Evolutionary conservation across 2,329 filamentous ascomycete species (phyloP).

Genomic region (Diaporthe sp.): DNA sequence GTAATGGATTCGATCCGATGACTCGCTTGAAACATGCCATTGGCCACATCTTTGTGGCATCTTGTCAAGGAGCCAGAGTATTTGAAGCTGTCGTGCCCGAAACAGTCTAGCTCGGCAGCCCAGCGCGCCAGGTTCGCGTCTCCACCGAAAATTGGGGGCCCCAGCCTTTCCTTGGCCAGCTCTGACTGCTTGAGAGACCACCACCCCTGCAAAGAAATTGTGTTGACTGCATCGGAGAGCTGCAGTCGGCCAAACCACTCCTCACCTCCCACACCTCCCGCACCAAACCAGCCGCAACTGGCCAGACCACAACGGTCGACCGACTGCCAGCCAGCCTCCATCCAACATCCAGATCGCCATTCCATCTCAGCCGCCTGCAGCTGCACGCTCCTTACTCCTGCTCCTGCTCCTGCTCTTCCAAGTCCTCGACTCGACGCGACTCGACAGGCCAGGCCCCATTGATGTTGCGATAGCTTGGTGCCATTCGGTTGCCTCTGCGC

Average conservation of each 20-base stretch:
- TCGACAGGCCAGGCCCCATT: conserved; percentile 39
- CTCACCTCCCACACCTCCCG: conserved; percentile 3
- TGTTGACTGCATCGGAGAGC: conserved; percentile 32
- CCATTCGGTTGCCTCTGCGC: conserved; percentile 31
- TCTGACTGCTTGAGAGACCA: conserved; percentile 18
- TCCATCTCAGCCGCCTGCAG: neutral
- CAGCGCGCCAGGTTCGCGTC: conserved; percentile 41
- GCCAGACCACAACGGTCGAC: conserved; percentile 22
- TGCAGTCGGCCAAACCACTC: conserved; percentile 15
- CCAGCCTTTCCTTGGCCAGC: conserved; percentile 22
- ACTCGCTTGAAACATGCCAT: neutral
- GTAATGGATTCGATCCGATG: neutral
- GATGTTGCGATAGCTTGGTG: conserved; percentile 44
- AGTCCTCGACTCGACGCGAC: conserved; percentile 30
- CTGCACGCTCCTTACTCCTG: conserved; percentile 1
- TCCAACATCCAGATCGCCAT: neutral
- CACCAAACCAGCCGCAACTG: neutral
- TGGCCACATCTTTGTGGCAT: neutral
- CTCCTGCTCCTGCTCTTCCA: neutral
- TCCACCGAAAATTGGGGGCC: conserved; percentile 35
- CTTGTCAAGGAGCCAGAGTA: conserved; percentile 9
- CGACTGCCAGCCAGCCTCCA: conserved; percentile 22
- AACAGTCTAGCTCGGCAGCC: conserved; percentile 40
- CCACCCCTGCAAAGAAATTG: conserved; percentile 37
- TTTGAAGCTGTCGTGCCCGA: conserved; percentile 23